Evolutionary conservation across 148 eudicot species (phyloP), one percentile per base, ranked within the genome.

Genomic region (Persicaria tinctoria): DNA sequence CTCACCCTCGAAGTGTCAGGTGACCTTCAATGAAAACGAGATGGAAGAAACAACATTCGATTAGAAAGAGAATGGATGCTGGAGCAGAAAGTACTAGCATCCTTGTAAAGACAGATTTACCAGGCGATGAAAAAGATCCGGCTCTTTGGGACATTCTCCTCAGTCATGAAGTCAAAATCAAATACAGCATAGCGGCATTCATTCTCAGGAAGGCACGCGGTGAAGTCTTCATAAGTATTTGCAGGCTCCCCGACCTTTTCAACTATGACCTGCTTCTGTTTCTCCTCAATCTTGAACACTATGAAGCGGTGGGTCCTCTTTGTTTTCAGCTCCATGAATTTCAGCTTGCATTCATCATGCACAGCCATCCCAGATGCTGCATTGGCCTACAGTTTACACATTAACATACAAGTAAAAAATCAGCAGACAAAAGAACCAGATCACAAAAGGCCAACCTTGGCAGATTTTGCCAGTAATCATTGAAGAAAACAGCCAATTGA

Each of bases 191-290:
- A 53, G 57, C 57, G 57, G n/a, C 57, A 53, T 16, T 53, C 57
- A 16, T 53, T 53, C 57, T 73, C 41, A 76, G 53, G 18, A 53
- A 51, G 17, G 16, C 41, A 38, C 70, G 73, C 17, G 8, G 41
- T 47, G 54, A 73, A 14, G 78, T 72, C 18, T 68, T 76, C 46
- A 53, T 53, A 53, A 16, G 57, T 53, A 9, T 53, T 10, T 53
- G 11, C 57, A 53, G 57, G 57, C 57, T 53, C 57, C n/a, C 57
- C 57, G n/a, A 53, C 57, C 57, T 53, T 53, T 16, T 53, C 57
- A 53, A 53, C 57, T 16, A 53, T 53, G 11, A 53, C 57, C n/a
- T 53, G 57, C 5, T 53, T 53, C 57, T 9, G 57, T 53, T 53
- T 53, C 57, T 53, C 57, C 57, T 53, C 57, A 16, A 53, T 53